These are phyloP conservation scores for Anthracocystis walkeri DNA, from an alignment of 1,284 basidiomycete genomes.

Conservation along the genomic window DNA sequence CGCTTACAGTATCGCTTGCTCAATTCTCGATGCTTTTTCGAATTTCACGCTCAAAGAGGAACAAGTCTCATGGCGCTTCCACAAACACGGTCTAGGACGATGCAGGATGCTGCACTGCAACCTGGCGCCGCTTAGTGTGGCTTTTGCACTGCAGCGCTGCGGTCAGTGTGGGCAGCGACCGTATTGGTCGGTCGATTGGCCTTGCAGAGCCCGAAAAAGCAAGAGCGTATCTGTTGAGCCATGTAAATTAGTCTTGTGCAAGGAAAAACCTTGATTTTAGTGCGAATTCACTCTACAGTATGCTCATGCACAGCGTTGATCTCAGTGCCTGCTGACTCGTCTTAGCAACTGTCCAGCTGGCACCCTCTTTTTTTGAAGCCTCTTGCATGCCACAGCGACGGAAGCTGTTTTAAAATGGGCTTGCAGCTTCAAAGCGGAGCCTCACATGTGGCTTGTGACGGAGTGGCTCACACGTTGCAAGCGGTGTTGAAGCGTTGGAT, in stretches of 20 bases:
- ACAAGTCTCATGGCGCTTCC: background rate
- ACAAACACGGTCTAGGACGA: background rate
- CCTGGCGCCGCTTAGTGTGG: constrained; percentile 3
- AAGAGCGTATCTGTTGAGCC: too few relatives aligned
- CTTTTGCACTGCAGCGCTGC: constrained; percentile 4
- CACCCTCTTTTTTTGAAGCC: background rate
- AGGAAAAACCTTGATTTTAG: too few relatives aligned
- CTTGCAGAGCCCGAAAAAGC: too few relatives aligned
- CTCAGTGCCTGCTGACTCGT: background rate
- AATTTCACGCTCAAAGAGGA: background rate
- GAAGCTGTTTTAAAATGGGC: background rate
- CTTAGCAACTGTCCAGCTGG: background rate
- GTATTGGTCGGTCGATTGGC: background rate
- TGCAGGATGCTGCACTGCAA: constrained; percentile 5
- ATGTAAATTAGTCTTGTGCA: too few relatives aligned
- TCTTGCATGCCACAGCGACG: too few relatives aligned
- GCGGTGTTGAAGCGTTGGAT: constrained; percentile 2
- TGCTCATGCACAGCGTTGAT: background rate
- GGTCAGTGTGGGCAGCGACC: background rate
- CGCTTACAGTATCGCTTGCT: background rate
- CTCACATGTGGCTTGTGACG: background rate
- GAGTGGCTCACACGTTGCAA: background rate
- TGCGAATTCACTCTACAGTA: background rate
- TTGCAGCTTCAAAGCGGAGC: background rate
- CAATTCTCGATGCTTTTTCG: background rate